A percentile compares a stretch with the other conserved stretches of the same genome.
phyloP scores from a whole-genome alignment of 305 asterid genomes.

The Withania somnifera region DNA sequence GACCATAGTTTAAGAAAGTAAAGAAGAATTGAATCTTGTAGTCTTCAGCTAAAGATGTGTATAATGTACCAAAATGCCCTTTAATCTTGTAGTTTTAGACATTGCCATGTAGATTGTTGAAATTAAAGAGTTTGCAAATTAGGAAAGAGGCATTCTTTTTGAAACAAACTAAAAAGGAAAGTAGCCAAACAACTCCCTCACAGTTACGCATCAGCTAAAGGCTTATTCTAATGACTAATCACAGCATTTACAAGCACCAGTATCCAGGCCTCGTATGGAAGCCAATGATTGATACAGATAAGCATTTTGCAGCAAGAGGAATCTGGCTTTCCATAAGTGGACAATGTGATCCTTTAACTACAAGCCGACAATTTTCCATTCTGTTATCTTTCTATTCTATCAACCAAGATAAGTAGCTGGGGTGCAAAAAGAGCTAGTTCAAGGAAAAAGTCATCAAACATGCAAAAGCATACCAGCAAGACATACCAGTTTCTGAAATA shows the following conservation, averaged over 20 bases:
- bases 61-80: too few species aligned
- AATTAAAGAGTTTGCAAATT: too few species aligned
- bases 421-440: background rate
- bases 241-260: background rate
- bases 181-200: background rate
- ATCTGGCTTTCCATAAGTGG: background rate
- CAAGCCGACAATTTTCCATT: background rate
- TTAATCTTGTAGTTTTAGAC: too few species aligned
- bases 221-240: background rate
- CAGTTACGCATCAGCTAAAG: background rate
- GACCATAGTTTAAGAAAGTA: too few species aligned
- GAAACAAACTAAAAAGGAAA: too few species aligned
- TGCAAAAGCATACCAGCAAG: background rate
- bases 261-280: background rate
- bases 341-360: background rate
- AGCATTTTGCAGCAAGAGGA: background rate
- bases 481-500: slow-evolving; percentile 68
- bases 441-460: background rate
- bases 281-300: background rate
- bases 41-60: too few species aligned
- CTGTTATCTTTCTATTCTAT: background rate
- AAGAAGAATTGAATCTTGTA: too few species aligned
- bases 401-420: background rate
- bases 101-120: too few species aligned
- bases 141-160: too few species aligned